Evolutionary conservation across 2,329 filamentous ascomycete genomes (phyloP).

Genomic region (Sporothrix brasiliensis): DNA sequence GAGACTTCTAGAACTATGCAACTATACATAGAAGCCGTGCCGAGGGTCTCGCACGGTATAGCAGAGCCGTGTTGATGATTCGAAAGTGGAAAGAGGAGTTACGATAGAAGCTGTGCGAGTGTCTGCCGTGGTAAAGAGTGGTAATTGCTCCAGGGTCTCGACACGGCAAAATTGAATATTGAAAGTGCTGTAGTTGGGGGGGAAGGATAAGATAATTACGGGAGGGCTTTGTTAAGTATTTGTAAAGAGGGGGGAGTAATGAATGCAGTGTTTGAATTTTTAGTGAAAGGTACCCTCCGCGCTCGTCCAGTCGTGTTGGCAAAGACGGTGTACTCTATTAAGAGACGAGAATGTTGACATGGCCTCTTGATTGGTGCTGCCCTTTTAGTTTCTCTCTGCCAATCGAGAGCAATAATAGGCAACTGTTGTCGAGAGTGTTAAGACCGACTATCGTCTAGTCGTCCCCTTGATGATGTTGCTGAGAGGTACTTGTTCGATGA

Average conservation of each 20-base stretch:
- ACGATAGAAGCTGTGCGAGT: not conserved
- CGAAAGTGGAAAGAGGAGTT: not conserved
- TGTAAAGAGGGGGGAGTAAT: not conserved
- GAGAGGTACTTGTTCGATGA: not conserved
- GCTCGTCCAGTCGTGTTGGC: conserved; percentile 4
- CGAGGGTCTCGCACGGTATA: not conserved
- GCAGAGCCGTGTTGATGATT: not conserved
- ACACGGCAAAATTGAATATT: conserved; percentile 20
- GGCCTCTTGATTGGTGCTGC: conserved; percentile 31
- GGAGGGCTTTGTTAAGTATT: conserved; percentile 7
- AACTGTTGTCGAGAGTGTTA: conserved; percentile 9
- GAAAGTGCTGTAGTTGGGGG: not conserved
- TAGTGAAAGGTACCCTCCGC: not conserved
- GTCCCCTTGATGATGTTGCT: not conserved
- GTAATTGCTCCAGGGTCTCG: not conserved
- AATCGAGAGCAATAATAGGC: conserved; percentile 25
- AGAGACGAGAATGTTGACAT: conserved; percentile 27
- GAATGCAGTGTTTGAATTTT: conserved; percentile 2
- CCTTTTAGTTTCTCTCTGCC: conserved; percentile 24
- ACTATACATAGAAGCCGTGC: conserved; percentile 6
- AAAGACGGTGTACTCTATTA: conserved; percentile 28
- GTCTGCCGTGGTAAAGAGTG: not conserved
- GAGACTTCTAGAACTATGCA: conserved; percentile 13
- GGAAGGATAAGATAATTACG: not conserved
- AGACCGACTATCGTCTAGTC: not conserved